Evolutionary conservation across 805 yeast species (phyloP).

Genomic region (Starmerella scarabaei): DNA sequence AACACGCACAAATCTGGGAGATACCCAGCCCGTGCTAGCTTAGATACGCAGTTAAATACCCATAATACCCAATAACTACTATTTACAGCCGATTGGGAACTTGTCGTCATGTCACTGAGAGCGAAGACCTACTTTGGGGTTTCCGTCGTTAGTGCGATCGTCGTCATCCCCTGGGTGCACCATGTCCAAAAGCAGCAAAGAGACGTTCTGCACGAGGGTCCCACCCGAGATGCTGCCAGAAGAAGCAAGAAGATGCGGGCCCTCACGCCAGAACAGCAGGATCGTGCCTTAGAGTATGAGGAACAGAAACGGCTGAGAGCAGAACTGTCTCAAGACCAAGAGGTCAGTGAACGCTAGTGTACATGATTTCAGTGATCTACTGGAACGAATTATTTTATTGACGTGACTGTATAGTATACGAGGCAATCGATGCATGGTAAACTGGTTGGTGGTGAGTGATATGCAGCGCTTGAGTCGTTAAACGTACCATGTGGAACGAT

Average conservation of each 20-base stretch:
- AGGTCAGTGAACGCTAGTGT: conserved; percentile 9
- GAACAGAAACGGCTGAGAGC: conserved; percentile 21
- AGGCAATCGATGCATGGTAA: too few species aligned
- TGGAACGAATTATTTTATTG: too few species aligned
- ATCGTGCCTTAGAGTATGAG: conserved; percentile 24
- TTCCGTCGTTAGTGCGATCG: conserved; percentile 43
- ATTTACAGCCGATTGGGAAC: too few species aligned
- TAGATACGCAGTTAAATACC: too few species aligned
- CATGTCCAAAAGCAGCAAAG: conserved; percentile 58
- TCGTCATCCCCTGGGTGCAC: conserved; percentile 60
- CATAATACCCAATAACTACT: too few species aligned
- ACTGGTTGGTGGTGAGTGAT: too few species aligned
- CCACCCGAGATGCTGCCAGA: conserved; percentile 67
- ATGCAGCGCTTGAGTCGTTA: too few species aligned
- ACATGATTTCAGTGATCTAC: neutral
- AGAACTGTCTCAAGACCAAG: conserved; percentile 17
- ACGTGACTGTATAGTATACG: too few species aligned
- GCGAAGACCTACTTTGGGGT: conserved; percentile 60
- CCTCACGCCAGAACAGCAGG: conserved; percentile 28
- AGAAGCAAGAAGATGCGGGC: conserved; percentile 33
- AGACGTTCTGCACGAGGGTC: conserved; percentile 65
- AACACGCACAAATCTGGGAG: too few species aligned
- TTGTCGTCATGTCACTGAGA: conserved; percentile 72
- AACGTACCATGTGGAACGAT: too few species aligned
- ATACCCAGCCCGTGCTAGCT: too few species aligned